Evolutionary conservation across 805 yeast species (phyloP), one percentile per base, ranked within the genome.

Genomic region (Metschnikowia henanensis): DNA sequence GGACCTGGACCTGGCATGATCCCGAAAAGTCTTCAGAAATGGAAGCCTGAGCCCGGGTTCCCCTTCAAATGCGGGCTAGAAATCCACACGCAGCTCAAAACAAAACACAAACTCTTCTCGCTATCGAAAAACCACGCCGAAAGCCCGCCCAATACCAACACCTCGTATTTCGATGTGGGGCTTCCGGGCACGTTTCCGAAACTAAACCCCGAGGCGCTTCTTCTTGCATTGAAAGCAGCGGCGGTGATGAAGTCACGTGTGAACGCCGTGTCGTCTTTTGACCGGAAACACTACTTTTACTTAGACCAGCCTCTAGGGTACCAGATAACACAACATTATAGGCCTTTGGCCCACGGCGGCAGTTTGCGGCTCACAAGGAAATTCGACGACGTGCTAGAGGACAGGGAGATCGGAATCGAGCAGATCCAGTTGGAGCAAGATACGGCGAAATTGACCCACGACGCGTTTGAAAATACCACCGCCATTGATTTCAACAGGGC

Each of bases 231-330:
- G 31, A 80, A 79, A 53, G 79, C 95, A 1, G 91, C 95, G 0
- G 62, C 77, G 2, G 87, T 94, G 0, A 63, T 91, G 40, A 73
- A 83, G 26, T 77, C 88, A 46, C 59, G 70, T 0, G 73, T 94
- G 13, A 78, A 77, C 45, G 51, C 63, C 0, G 50, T 58, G 6
- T 85, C 92, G 1, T 70, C 83, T 1, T 94, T 94, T 62, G 99
- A 94, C 59, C 72, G 99, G 52, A 94, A 94, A 63, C 99, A 94
- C 61, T 94, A 94, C 62, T 90, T 94, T 63, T 94, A 94, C 62
- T 92, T 91, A 1, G 99, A 94, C 62, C 98, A 94, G 61, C 99
- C 99, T 0, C 65, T 86, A 41, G 99, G 99, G 1, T 94, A 90
- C 64, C 99, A 94, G 61, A 85, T 94, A 38, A 94, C 99, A 0